Percentiles rank a stretch among this genome's conserved stretches.
Conservation (phyloP, 169 alveolate genomes). For the Besnoitia besnoiti region DNA sequence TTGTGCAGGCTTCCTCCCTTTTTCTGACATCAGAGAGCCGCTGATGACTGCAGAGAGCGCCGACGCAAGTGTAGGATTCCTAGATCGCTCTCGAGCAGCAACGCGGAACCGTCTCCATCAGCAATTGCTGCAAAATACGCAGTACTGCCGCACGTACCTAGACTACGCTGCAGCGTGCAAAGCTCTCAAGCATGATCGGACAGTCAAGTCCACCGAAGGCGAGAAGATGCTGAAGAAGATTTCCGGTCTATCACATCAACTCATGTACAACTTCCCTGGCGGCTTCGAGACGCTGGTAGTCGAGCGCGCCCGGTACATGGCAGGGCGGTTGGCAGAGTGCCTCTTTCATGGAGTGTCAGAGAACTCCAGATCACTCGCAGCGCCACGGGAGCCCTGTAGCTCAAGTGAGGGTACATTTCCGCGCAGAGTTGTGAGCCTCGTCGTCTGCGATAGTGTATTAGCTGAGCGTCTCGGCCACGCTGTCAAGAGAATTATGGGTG, state of each 20-base stretch:
- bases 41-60: not conserved
- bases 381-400: not conserved
- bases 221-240: not conserved
- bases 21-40: not conserved
- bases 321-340: not conserved
- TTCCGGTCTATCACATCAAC: not conserved
- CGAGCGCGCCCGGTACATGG: constrained; percentile 30
- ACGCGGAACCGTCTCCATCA: constrained; percentile 3
- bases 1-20: constrained; percentile 40
- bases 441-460: not conserved
- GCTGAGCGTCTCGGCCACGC: not conserved
- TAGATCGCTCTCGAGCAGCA: constrained; percentile 14
- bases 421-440: not conserved
- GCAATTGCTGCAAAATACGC: not conserved
- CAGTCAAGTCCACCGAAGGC: not conserved
- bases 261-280: not conserved
- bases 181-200: not conserved
- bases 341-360: not conserved
- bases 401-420: not conserved
- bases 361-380: not conserved
- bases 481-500: not conserved
- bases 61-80: not conserved
- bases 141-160: not conserved
- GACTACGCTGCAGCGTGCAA: constrained; percentile 19
- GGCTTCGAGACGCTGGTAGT: constrained; percentile 29